Evolutionary conservation across 805 yeast species (phyloP).

Genomic region (Hanseniaspora valbyensis): DNA sequence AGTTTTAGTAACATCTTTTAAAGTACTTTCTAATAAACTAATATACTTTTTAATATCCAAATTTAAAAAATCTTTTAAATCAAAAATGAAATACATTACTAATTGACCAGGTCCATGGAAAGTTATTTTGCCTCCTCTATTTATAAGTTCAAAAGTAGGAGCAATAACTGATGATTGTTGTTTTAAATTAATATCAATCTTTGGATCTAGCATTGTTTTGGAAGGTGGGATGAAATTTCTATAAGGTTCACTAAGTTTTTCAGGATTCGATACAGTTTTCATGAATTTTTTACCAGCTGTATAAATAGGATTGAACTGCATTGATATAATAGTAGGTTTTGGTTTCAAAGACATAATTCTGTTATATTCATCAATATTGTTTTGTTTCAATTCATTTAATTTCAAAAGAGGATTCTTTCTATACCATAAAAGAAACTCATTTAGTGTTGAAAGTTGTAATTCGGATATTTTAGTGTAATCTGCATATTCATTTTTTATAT

Average conservation of each 20-base stretch:
- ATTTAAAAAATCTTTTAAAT: slow-evolving; percentile 48
- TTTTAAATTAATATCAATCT: slow-evolving; percentile 22
- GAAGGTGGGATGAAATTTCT: neutral
- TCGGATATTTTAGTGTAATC: neutral
- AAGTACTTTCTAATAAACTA: slow-evolving; percentile 25
- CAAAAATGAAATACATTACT: slow-evolving; percentile 70
- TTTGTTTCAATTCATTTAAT: slow-evolving; percentile 31
- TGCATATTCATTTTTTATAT: slow-evolving; percentile 5
- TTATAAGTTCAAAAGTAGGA: slow-evolving; percentile 70
- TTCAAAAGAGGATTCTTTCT: slow-evolving; percentile 33
- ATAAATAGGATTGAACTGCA: slow-evolving; percentile 75
- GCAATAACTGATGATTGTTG: no score
- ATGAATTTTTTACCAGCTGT: slow-evolving; percentile 85
- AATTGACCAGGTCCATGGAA: slow-evolving; percentile 95
- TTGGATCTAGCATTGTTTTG: slow-evolving; percentile 20
- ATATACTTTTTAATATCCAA: slow-evolving; percentile 24
- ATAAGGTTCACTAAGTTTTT: slow-evolving; percentile 9
- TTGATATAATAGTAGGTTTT: slow-evolving; percentile 60
- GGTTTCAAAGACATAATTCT: slow-evolving; percentile 42
- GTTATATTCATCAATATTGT: slow-evolving; percentile 37
- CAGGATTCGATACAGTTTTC: slow-evolving; percentile 33
- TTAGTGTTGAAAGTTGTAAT: neutral
- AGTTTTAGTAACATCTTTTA: slow-evolving; percentile 55
- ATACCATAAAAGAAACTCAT: slow-evolving; percentile 4
- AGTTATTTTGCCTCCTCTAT: slow-evolving; percentile 91